Conservation (phyloP, 805 yeast genomes). For the Pichia insulana region DNA sequence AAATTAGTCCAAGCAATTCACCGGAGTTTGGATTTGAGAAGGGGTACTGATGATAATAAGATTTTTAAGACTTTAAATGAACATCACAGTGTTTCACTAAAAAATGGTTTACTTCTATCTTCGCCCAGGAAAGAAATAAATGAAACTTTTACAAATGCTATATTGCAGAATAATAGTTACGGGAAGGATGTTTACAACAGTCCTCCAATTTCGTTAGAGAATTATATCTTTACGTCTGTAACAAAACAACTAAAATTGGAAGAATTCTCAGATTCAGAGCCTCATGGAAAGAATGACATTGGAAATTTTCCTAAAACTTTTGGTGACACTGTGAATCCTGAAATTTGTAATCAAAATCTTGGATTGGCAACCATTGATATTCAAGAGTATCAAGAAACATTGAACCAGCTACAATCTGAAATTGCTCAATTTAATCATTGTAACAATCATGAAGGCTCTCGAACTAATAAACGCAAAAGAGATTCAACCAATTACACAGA, state of each 20-base stretch:
- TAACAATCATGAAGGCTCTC: too few species aligned
- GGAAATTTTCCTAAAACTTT: neutral
- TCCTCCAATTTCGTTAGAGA: neutral
- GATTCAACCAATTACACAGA: too few species aligned
- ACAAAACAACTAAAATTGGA: neutral
- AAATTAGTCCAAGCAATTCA: constrained; percentile 6
- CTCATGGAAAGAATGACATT: neutral
- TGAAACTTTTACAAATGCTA: constrained; percentile 1
- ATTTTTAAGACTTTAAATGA: constrained; percentile 1
- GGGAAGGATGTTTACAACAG: neutral
- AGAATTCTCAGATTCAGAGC: neutral
- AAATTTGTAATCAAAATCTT: too few species aligned
- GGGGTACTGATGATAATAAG: too few species aligned
- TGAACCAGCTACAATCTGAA: too few species aligned
- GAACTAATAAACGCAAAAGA: too few species aligned
- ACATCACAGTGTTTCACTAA: neutral
- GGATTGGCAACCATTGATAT: too few species aligned
- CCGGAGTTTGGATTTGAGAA: constrained; percentile 2
- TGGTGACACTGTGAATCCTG: too few species aligned
- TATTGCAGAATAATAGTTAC: neutral
- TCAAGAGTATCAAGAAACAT: too few species aligned
- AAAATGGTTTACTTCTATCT: neutral
- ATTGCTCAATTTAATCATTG: too few species aligned
- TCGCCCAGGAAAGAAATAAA: constrained; percentile 5
- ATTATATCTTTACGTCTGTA: neutral